Evolutionary conservation across 169 alveolate genomes (phyloP), one percentile per base, ranked within the genome.

Genomic region (Plasmodium fragile): DNA sequence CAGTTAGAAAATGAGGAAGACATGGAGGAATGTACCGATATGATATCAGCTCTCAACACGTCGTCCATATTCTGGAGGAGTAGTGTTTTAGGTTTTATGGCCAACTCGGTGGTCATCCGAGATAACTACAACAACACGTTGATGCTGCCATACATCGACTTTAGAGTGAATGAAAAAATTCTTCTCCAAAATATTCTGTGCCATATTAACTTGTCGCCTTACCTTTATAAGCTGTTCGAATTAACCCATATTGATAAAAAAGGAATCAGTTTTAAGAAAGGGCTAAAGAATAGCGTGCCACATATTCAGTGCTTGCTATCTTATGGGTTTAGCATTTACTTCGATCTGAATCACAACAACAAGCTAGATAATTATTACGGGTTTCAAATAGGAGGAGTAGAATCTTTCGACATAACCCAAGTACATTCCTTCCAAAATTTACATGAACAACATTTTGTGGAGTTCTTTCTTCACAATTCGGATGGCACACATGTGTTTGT

Each of bases 221-320:
- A 75, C 65, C 70, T 91, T 53, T 91, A 91, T 81, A 91, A 91
- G 75, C 73, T 91, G 22, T 91, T 91, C 43, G 92, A 91, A 32
- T 73, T 81, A 30, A 25, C 92, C 7, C 94, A 91, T 73, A 71
- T 91, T 16, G 94, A 91, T 81, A 91, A 80, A 36, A 81, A 70
- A 30, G 82, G 94, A 80, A 41, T 39, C 28, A 91, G 70, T 32
- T 91, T 80, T 81, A 65, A 65, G 75, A 91, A 91, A 81, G 45
- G 39, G 4, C 59, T 91, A 45, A 79, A 55, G 53, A 91, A 91
- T 81, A 91, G 71, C 55, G 55, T 91, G 53, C 85, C 94, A 45
- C 94, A 91, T 71, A 91, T 91, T 80, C 94, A 91, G 53, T 91
- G 94, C 41, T 81, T 91, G 34, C 81, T 81, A 71, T 79, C 94